Conservation (phyloP, 176 grass and related monocot genomes). For the Oryza punctata region DNA sequence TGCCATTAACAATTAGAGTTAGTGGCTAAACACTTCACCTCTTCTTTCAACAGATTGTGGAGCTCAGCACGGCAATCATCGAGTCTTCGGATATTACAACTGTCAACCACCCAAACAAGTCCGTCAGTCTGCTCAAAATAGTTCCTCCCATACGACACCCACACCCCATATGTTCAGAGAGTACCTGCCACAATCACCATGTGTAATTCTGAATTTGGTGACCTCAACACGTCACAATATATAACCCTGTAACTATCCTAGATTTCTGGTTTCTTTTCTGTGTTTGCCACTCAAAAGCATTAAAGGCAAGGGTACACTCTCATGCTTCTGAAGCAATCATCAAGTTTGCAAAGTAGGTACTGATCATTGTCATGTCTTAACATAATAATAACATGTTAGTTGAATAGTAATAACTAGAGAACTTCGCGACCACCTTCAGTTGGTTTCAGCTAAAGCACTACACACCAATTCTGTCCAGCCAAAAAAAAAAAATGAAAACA, state of each 20-base stretch:
- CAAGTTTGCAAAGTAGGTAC: not conserved
- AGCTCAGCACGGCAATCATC: no score
- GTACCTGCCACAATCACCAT: constrained; percentile 48
- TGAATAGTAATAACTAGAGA: no score
- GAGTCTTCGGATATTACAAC: constrained; percentile 52
- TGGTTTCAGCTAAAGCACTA: not conserved
- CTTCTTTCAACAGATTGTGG: constrained; percentile 68
- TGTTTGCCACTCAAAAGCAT: not conserved
- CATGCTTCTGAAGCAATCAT: not conserved
- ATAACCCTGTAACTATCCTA: no score
- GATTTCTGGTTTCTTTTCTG: not conserved
- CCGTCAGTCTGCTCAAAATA: constrained; percentile 73
- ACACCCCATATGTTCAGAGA: constrained; percentile 75
- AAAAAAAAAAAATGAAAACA: not conserved
- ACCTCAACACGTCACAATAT: not conserved
- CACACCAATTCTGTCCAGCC: not conserved
- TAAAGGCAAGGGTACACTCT: not conserved
- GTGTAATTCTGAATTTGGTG: not conserved
- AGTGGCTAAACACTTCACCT: constrained; percentile 30
- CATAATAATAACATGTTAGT: not conserved
- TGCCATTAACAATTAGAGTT: not conserved
- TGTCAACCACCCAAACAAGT: constrained; percentile 65
- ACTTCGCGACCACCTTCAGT: not conserved
- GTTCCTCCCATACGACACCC: constrained; percentile 72
- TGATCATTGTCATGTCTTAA: not conserved